Evolutionary conservation across 2,329 filamentous ascomycete genomes (phyloP).

Genomic region (Zopfia rhizophila): DNA sequence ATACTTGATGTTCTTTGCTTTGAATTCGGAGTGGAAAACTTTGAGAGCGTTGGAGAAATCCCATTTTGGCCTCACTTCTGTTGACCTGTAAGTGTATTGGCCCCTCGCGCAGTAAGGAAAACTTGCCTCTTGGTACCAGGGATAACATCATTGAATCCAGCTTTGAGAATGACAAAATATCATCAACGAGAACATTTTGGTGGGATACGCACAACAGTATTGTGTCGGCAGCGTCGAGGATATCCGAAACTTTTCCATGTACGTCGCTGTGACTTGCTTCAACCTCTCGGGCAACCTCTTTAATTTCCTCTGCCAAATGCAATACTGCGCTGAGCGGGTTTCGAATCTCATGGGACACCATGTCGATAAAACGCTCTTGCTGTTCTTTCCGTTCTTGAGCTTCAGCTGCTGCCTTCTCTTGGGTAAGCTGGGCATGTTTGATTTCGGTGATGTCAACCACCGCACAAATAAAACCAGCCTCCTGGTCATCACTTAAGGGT

Average conservation of each 20-base stretch:
- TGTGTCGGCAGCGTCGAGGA: slow-evolving; percentile 49
- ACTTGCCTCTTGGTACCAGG: slow-evolving; percentile 43
- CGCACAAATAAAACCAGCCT: slow-evolving; percentile 58
- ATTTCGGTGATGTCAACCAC: slow-evolving; percentile 59
- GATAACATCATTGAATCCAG: slow-evolving; percentile 59
- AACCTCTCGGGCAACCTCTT: slow-evolving; percentile 43
- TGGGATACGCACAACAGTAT: slow-evolving; percentile 57
- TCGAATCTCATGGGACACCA: slow-evolving; percentile 50
- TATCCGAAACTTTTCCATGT: slow-evolving; percentile 36
- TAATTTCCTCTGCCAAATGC: slow-evolving; percentile 57
- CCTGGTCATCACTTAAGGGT: slow-evolving; percentile 53
- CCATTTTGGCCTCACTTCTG: slow-evolving; percentile 48
- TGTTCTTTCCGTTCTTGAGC: slow-evolving; percentile 57
- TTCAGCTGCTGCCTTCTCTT: slow-evolving; percentile 55
- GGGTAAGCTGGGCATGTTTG: slow-evolving; percentile 55
- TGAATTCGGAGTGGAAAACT: slow-evolving; percentile 54
- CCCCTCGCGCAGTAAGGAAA: slow-evolving; percentile 28
- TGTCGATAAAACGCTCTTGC: slow-evolving; percentile 59
- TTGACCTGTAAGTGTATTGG: slow-evolving; percentile 12
- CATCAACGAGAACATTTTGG: slow-evolving; percentile 59
- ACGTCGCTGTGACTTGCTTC: slow-evolving; percentile 25
- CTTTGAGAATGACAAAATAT: slow-evolving; percentile 60
- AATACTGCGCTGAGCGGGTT: slow-evolving; percentile 53
- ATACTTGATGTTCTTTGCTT: slow-evolving; percentile 50
- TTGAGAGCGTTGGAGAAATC: slow-evolving; percentile 51